Conservation (phyloP, 2,329 filamentous ascomycete genomes). For the Plenodomus lindquistii region DNA sequence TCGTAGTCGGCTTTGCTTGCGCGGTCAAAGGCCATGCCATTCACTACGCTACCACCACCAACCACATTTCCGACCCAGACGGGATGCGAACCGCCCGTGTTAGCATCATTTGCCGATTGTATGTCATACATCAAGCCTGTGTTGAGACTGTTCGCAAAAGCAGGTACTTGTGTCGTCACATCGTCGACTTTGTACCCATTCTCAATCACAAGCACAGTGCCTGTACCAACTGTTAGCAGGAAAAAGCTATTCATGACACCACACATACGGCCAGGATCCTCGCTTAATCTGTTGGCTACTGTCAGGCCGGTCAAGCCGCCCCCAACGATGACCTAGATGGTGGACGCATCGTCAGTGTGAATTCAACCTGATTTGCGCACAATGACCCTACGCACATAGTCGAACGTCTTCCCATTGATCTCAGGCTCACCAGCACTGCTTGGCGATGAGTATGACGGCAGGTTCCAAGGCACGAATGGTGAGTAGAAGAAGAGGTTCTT, state of each 20-base stretch:
- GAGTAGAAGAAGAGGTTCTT: conserved; percentile 15
- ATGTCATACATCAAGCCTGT: conserved; percentile 29
- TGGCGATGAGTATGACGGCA: not conserved
- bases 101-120: conserved; percentile 22
- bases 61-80: conserved; percentile 33
- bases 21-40: conserved; percentile 47
- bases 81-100: conserved; percentile 15
- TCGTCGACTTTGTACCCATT: conserved; percentile 29
- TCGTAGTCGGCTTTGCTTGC: conserved; percentile 49
- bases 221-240: conserved; percentile 12
- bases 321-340: conserved; percentile 27
- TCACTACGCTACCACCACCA: conserved; percentile 44
- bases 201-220: conserved; percentile 33
- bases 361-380: not conserved
- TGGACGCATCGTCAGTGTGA: not conserved
- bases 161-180: conserved; percentile 25
- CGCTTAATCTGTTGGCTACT: conserved; percentile 37
- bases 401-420: conserved; percentile 26
- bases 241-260: not conserved
- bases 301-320: conserved; percentile 36
- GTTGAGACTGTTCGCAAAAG: conserved; percentile 28
- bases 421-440: conserved; percentile 11
- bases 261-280: conserved; percentile 24
- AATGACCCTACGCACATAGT: conserved; percentile 16
- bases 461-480: conserved; percentile 18